Base-by-base conservation (phyloP, 768 basidiomycete genomes). In the Tricholoma furcatifolium region DNA sequence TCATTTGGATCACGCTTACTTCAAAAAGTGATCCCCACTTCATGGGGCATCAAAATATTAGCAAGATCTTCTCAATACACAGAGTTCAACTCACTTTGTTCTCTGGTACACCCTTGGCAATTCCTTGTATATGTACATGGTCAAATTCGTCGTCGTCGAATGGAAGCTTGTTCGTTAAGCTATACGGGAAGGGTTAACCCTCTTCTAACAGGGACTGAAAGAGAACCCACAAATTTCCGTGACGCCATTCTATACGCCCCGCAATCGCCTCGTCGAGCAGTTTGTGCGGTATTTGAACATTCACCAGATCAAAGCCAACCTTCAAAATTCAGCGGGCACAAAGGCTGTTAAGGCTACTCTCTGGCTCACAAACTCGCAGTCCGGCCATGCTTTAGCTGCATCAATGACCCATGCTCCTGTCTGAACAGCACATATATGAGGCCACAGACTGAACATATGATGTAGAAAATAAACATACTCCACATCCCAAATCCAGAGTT, bases 131-230 rank as follows among this genome's bases (percentile, higher is more conserved):
- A 59, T 86, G 90, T n/a, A 91, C 82, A 65, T 87, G 82, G 65
- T 91, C 89, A 55, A 91, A 91, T 59, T 87, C 82, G 54, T 91
- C 87, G 50, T 91, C 89, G 14, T 90, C 87, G 62, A 90, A 91
- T 0, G 89, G 89, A 17, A 91, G 73, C 60, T 77, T 86, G 10
- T 82, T 88, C 43, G 88, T 87, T 60, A 91, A 68, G 65, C 88
- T 91, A 56, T 12, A 15, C 18, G n/a, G 21, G 15, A 24, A 32
- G 24, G 41, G 35, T 58, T 31, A 30, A 3, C 44, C 45, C 38
- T 41, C 40, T 21, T 40, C 21, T 50, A 30, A 35, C 38, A 41
- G 23, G 39, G 14, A 17, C 36, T 21, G 4, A 44, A 10, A 11
- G 39, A 44, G 12, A 23, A 62, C 69, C 35, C 65, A 90, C 89